Conservation (phyloP, 2,329 filamentous ascomycete genomes). For the Alternaria arbusti region DNA sequence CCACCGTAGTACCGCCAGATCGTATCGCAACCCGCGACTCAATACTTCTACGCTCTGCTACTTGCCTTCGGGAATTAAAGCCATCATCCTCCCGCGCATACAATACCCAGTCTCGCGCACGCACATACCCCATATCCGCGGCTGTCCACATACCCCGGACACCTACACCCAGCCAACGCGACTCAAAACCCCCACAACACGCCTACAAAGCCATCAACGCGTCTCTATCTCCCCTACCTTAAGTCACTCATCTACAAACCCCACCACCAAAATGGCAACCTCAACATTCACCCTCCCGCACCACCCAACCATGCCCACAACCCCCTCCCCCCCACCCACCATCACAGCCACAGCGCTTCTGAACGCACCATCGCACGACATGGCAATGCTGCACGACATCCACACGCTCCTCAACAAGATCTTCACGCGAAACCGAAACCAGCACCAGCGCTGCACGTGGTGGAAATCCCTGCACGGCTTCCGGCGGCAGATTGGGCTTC, state of each 20-base stretch:
- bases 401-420: conserved; percentile 71
- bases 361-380: conserved; percentile 28
- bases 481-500: conserved; percentile 66
- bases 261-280: background rate
- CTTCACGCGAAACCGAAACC: conserved; percentile 86
- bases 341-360: conserved; percentile 6
- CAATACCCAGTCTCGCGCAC: conserved; percentile 5
- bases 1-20: conserved; percentile 8
- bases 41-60: conserved; percentile 15
- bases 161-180: conserved; percentile 6
- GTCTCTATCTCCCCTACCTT: background rate
- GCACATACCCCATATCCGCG: conserved; percentile 9
- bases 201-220: background rate
- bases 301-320: background rate
- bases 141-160: conserved; percentile 8
- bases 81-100: background rate
- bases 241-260: background rate
- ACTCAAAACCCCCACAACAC: conserved; percentile 8
- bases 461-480: conserved; percentile 77
- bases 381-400: conserved; percentile 47
- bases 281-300: background rate
- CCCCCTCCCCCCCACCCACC: background rate
- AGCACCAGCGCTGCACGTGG: conserved; percentile 83
- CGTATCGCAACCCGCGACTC: conserved; percentile 4
- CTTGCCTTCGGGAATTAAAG: background rate